These are phyloP conservation scores for Mycena latifolia DNA, from an alignment of 768 basidiomycete genomes.

Conservation along the genomic window DNA sequence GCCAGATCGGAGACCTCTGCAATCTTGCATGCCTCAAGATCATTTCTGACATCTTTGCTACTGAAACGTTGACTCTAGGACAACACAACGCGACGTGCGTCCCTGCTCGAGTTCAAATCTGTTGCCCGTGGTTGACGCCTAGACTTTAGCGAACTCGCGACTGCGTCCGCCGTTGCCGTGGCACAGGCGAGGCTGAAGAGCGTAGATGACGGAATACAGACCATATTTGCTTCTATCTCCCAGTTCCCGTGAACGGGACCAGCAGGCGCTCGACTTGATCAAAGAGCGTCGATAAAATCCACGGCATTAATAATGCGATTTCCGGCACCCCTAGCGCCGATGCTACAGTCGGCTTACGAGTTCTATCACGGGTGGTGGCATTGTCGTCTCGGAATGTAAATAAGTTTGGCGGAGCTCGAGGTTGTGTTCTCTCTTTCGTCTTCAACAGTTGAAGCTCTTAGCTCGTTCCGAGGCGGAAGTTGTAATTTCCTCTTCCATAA, in stretches of 20 bases:
- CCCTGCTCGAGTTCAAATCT: not conserved
- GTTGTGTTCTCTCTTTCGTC: too few species aligned
- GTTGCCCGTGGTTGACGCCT: not conserved
- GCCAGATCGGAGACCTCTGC: slow-evolving; percentile 33
- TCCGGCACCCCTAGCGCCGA: too few species aligned
- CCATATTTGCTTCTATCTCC: slow-evolving; percentile 42
- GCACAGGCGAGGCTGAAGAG: slow-evolving; percentile 39
- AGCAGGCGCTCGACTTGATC: slow-evolving; percentile 39
- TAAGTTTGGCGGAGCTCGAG: too few species aligned
- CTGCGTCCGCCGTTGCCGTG: slow-evolving; percentile 37
- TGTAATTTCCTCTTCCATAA: too few species aligned
- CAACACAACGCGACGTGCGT: slow-evolving; percentile 29
- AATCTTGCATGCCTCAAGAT: slow-evolving; percentile 33
- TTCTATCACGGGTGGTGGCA: too few species aligned
- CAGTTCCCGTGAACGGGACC: slow-evolving; percentile 40
- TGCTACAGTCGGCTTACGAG: too few species aligned
- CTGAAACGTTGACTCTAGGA: slow-evolving; percentile 1
- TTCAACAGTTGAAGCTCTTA: too few species aligned
- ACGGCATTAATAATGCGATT: too few species aligned
- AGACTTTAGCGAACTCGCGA: slow-evolving; percentile 37
- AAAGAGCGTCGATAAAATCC: too few species aligned
- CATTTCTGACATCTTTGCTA: slow-evolving; percentile 7
- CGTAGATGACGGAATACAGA: slow-evolving; percentile 40
- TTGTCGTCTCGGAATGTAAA: too few species aligned
- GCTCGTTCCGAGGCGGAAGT: too few species aligned